Evolutionary conservation across 108 stramenopile species (phyloP).

Genomic region (Pseudonitzschia delicatissima): DNA sequence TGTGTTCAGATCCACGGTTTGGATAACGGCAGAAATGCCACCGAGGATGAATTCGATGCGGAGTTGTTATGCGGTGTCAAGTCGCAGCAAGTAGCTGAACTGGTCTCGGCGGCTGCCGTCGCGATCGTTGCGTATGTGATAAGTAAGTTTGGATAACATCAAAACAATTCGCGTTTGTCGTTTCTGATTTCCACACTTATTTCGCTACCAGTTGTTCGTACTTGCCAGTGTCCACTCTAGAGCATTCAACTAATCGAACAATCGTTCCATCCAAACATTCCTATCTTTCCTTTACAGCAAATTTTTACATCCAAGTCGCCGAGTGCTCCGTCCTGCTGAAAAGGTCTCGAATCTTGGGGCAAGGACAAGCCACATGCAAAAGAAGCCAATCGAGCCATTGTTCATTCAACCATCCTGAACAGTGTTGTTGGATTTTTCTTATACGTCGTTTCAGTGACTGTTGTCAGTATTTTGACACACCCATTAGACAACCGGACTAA

Average conservation of each 20-base stretch:
- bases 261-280: not conserved
- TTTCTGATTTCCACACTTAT: not conserved
- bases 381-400: not conserved
- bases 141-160: not conserved
- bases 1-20: not conserved
- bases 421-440: not conserved
- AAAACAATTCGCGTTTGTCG: not conserved
- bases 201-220: not conserved
- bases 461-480: not conserved
- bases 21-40: not conserved
- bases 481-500: not conserved
- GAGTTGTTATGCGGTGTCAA: not conserved
- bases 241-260: not conserved
- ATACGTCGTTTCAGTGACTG: not conserved
- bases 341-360: not conserved
- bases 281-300: not conserved
- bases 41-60: not conserved
- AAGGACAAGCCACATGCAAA: not conserved
- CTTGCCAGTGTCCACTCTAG: not conserved
- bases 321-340: not conserved
- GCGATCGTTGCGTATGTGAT: not conserved
- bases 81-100: not conserved
- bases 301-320: not conserved
- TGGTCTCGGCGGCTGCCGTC: not conserved
- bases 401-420: not conserved